A percentile compares a stretch with the other conserved stretches of the same genome.
Conservation (phyloP, 495 filamentous ascomycete species). For the Lophiostoma macrostomum region DNA sequence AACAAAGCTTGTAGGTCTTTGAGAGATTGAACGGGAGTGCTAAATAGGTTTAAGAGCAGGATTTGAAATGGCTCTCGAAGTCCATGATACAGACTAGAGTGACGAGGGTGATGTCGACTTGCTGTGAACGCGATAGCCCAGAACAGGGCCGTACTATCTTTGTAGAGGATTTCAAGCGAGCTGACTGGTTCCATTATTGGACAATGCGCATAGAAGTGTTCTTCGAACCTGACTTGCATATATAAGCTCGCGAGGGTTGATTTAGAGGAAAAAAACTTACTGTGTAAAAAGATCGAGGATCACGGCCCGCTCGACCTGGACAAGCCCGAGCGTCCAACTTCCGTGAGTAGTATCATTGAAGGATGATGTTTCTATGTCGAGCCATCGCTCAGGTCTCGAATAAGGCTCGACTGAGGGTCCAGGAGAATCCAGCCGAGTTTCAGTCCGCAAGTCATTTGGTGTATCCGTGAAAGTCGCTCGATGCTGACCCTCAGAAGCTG, state of each 20-base stretch:
- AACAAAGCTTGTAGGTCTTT: slow-evolving; percentile 19
- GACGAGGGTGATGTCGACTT: slow-evolving; percentile 4
- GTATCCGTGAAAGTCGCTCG: background rate
- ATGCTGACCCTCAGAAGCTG: background rate
- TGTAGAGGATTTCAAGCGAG: slow-evolving; percentile 5
- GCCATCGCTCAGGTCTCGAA: background rate
- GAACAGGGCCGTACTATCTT: slow-evolving; percentile 14
- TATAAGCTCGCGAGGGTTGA: background rate
- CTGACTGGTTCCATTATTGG: slow-evolving; percentile 22
- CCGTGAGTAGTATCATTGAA: background rate
- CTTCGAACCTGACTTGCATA: slow-evolving; percentile 14
- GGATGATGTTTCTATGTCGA: background rate
- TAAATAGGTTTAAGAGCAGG: background rate
- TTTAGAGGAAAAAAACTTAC: background rate
- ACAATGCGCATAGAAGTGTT: slow-evolving; percentile 18
- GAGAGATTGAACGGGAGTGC: slow-evolving; percentile 8
- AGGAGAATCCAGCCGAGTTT: background rate
- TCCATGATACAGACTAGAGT: background rate
- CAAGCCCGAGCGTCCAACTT: background rate
- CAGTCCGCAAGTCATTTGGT: too few relatives aligned
- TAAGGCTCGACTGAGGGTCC: background rate
- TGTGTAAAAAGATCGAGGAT: background rate
- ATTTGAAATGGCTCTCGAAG: slow-evolving; percentile 3
- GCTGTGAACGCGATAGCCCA: slow-evolving; percentile 18
- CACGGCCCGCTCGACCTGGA: background rate